phyloP scores from a whole-genome alignment of 2,329 filamentous ascomycete genomes.

The Pseudocercospora fijiensis region DNA sequence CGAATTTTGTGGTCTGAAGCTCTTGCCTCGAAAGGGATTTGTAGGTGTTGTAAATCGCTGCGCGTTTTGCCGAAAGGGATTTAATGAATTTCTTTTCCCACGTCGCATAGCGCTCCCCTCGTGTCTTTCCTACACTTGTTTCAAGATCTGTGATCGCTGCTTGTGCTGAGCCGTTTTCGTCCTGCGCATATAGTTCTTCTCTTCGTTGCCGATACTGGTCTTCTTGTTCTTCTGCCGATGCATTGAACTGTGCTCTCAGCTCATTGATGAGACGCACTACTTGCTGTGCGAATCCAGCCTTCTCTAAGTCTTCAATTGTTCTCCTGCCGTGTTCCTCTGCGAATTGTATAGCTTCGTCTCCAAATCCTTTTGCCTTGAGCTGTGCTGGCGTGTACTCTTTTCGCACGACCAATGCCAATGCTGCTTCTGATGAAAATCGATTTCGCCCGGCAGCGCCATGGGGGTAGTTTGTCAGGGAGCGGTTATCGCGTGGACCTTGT shows the following conservation, averaged over 20 bases:
- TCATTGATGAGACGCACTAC: conserved; percentile 27
- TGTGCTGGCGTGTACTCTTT: conserved; percentile 22
- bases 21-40: conserved; percentile 18
- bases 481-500: conserved; percentile 33
- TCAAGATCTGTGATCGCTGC: conserved; percentile 13
- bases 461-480: conserved; percentile 31
- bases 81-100: conserved; percentile 18
- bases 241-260: conserved; percentile 20
- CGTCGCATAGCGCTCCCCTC: conserved; percentile 12
- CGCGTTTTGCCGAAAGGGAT: conserved; percentile 11
- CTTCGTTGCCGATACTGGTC: conserved; percentile 14
- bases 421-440: conserved; percentile 30
- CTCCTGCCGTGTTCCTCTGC: conserved; percentile 26
- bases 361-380: conserved; percentile 26
- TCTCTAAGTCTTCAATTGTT: conserved; percentile 29
- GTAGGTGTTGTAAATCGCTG: conserved; percentile 18
- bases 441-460: conserved; percentile 28
- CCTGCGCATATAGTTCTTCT: conserved; percentile 4
- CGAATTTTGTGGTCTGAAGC: conserved; percentile 22
- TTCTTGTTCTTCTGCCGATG: conserved; percentile 19
- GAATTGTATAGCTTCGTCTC: conserved; percentile 30
- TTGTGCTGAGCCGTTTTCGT: neutral
- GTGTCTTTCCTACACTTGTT: conserved; percentile 12
- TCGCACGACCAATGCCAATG: conserved; percentile 31
- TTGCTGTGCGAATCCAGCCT: conserved; percentile 29